Percentiles rank a stretch among this genome's conserved stretches.
These are phyloP conservation scores for Suhomyces choctaworum DNA, from an alignment of 1,139 yeast genomes.

Conservation along the genomic window DNA sequence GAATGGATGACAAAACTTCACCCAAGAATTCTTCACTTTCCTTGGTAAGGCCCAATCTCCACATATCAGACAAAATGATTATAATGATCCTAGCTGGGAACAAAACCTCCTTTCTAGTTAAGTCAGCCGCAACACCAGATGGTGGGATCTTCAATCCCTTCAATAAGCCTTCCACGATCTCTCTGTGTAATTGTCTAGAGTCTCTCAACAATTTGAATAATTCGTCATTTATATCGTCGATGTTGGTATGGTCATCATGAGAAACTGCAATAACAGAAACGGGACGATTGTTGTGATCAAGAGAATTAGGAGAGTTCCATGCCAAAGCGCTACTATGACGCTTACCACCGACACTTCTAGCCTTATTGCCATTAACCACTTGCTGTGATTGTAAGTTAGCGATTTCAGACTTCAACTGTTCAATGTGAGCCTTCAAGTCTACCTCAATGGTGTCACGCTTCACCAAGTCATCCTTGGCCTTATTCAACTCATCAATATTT, in stretches of 20 bases:
- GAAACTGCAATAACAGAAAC: conserved; percentile 62
- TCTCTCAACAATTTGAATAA: conserved; percentile 73
- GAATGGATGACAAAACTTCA: conserved; percentile 85
- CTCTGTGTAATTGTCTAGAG: conserved; percentile 75
- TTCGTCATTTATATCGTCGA: conserved; percentile 73
- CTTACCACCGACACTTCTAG: conserved; percentile 32
- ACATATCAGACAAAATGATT: conserved; percentile 92
- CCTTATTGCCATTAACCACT: conserved; percentile 18
- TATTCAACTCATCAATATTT: conserved; percentile 61
- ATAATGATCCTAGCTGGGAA: conserved; percentile 96
- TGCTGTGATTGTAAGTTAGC: conserved; percentile 49
- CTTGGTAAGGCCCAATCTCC: conserved; percentile 93
- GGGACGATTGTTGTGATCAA: conserved; percentile 46
- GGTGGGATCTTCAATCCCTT: conserved; percentile 87
- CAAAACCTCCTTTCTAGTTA: conserved; percentile 85
- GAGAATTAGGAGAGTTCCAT: conserved; percentile 34
- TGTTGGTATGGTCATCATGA: conserved; percentile 55
- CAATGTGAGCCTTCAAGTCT: conserved; percentile 67
- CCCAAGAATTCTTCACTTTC: conserved; percentile 92
- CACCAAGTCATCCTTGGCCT: conserved; percentile 60
- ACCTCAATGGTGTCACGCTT: conserved; percentile 68
- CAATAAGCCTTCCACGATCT: conserved; percentile 83
- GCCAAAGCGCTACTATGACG: conserved; percentile 46
- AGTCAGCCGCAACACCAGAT: conserved; percentile 78
- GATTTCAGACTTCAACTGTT: conserved; percentile 66